Evolutionary conservation across 805 yeast genomes (phyloP).

Genomic region (Wickerhamiella parazyma): DNA sequence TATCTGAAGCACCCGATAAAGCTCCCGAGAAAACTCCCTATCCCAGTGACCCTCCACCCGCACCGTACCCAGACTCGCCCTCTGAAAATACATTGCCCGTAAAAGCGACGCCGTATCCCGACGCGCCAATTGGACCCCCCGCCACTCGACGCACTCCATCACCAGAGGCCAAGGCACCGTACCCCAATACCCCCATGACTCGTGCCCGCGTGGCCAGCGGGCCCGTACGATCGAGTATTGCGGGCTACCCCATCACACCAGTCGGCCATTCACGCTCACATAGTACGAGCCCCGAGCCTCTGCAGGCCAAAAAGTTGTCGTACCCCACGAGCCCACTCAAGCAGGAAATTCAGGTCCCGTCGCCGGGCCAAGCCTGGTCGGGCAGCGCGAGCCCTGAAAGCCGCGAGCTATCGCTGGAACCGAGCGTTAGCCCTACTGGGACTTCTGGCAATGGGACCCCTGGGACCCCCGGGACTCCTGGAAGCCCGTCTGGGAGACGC

Average conservation of each 20-base stretch:
- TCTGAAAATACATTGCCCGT: too few relatives aligned
- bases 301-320: neutral
- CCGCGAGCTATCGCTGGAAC: neutral
- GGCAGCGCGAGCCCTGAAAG: too few relatives aligned
- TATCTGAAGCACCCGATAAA: neutral
- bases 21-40: too few relatives aligned
- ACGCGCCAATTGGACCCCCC: neutral
- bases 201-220: too few relatives aligned
- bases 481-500: neutral
- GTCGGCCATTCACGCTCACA: neutral
- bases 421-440: neutral
- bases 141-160: neutral
- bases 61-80: too few relatives aligned
- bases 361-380: too few relatives aligned
- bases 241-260: neutral
- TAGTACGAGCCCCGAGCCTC: neutral
- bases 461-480: too few relatives aligned
- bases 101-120: too few relatives aligned
- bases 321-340: too few relatives aligned
- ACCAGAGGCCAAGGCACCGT: neutral
- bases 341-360: too few relatives aligned
- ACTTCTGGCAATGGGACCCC: neutral
- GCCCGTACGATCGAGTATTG: neutral
- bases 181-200: neutral
- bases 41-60: too few relatives aligned